These are phyloP conservation scores for Coccinonectria pachysandricola DNA, from an alignment of 2,329 filamentous ascomycete genomes.

Conservation along the genomic window DNA sequence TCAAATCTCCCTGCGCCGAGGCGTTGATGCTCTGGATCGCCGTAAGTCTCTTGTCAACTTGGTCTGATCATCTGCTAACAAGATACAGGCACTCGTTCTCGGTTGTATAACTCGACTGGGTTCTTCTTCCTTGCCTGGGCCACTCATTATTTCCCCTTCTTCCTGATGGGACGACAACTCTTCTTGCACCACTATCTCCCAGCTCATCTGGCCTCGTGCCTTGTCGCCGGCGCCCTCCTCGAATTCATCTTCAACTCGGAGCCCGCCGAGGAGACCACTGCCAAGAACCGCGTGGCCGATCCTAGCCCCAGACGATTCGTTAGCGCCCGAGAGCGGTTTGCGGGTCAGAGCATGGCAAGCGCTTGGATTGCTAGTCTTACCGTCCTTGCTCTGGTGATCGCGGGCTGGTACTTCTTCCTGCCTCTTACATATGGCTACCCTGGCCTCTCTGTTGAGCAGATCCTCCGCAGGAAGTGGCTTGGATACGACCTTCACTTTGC, in stretches of 20 bases:
- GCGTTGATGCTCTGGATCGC: constrained; percentile 83
- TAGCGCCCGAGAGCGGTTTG: constrained; percentile 73
- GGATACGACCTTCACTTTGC: constrained; percentile 97
- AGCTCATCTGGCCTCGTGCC: constrained; percentile 78
- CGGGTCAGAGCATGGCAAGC: constrained; percentile 62
- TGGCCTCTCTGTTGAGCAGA: constrained; percentile 67
- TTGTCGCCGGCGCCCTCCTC: constrained; percentile 82
- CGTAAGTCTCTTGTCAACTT: constrained; percentile 50
- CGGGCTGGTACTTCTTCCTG: constrained; percentile 85
- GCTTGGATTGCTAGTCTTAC: constrained; percentile 70
- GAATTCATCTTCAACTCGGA: constrained; percentile 96
- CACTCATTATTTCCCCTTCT: constrained; percentile 95
- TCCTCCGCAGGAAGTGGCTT: constrained; percentile 84
- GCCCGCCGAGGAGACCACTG: constrained; percentile 48
- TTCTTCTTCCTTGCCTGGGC: constrained; percentile 99
- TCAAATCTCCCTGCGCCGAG: constrained; percentile 84
- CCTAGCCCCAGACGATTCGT: constrained; percentile 47
- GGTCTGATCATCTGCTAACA: constrained; percentile 19
- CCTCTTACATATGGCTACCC: constrained; percentile 94
- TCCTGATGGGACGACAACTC: constrained; percentile 92
- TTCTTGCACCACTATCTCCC: constrained; percentile 98
- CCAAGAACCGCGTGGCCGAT: constrained; percentile 36
- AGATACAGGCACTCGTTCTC: constrained; percentile 67
- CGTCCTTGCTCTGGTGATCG: constrained; percentile 58
- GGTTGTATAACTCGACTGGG: constrained; percentile 94